Percentiles rank a stretch among this genome's conserved stretches.
Conservation (phyloP, 257 asterid species). For the Plantago major region DNA sequence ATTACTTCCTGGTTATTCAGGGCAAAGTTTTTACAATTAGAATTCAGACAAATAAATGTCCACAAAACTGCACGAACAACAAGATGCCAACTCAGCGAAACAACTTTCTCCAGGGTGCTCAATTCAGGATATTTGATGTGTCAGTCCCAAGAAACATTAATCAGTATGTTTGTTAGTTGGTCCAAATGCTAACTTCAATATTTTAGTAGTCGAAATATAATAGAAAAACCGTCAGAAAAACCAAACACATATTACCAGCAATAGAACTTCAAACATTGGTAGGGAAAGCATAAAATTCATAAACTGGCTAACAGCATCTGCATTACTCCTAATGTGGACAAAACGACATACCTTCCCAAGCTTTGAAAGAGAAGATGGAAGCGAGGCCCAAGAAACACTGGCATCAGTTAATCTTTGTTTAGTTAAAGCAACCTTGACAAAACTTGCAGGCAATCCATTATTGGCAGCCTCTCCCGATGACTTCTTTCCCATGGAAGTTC, state of each 20-base stretch:
- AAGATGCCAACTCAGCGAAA: too few relatives aligned
- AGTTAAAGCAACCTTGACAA: conserved; percentile 67
- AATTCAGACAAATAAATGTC: conserved; percentile 7
- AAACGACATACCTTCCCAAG: conserved; percentile 69
- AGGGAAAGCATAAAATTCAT: too few relatives aligned
- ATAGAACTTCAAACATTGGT: too few relatives aligned
- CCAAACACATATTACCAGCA: too few relatives aligned
- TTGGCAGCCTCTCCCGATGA: conserved; percentile 45
- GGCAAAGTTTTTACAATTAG: conserved; percentile 20
- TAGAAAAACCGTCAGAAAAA: too few relatives aligned
- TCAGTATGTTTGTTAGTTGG: too few relatives aligned
- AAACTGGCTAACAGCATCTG: neutral
- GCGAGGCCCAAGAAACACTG: conserved; percentile 70
- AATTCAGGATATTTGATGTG: too few relatives aligned
- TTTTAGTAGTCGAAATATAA: too few relatives aligned
- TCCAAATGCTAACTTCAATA: too few relatives aligned
- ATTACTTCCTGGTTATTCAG: conserved; percentile 61
- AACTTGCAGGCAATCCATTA: conserved; percentile 62
- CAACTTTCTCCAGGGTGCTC: too few relatives aligned
- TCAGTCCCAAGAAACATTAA: too few relatives aligned
- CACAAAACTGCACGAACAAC: neutral
- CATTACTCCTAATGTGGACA: conserved; percentile 5
- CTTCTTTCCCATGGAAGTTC: conserved; percentile 50
- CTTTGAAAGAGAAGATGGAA: conserved; percentile 79
- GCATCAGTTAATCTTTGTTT: conserved; percentile 63